A percentile compares a stretch with the other conserved stretches of the same genome.
Evolutionary conservation across 2,329 filamentous ascomycete species (phyloP).

Genomic region (Fusarium concolor): DNA sequence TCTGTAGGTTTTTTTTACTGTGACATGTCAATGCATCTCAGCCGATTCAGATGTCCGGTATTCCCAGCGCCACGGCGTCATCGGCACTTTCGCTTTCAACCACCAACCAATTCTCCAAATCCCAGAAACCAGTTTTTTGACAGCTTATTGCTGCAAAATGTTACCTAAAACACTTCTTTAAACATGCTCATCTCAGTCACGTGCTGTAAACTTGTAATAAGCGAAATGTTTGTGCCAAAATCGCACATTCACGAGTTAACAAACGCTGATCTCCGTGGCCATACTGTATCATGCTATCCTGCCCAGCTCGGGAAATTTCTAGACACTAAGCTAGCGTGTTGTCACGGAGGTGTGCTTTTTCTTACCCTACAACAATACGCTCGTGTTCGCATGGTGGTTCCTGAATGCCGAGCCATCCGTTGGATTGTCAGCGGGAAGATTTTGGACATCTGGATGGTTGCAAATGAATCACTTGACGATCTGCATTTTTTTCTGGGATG

Average conservation of each 20-base stretch:
- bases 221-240: not conserved
- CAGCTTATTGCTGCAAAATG: not conserved
- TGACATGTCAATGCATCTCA: not conserved
- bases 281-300: not conserved
- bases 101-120: not conserved
- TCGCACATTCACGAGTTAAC: not conserved
- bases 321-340: not conserved
- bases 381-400: conserved; percentile 5
- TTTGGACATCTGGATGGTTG: not conserved
- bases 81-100: not conserved
- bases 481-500: not conserved
- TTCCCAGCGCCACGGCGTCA: conserved; percentile 24
- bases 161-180: not conserved
- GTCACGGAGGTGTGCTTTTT: not conserved
- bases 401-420: conserved; percentile 18
- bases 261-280: no score
- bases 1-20: not conserved
- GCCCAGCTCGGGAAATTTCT: conserved; percentile 18
- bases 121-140: conserved; percentile 21
- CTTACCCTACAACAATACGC: not conserved
- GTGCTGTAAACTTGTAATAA: not conserved
- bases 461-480: not conserved
- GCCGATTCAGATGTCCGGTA: not conserved
- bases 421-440: not conserved
- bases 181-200: not conserved